A percentile compares a stretch with the other conserved stretches of the same genome.
These are phyloP conservation scores for Plasmodium berghei DNA, from an alignment of 169 alveolate species.

Conservation along the genomic window DNA sequence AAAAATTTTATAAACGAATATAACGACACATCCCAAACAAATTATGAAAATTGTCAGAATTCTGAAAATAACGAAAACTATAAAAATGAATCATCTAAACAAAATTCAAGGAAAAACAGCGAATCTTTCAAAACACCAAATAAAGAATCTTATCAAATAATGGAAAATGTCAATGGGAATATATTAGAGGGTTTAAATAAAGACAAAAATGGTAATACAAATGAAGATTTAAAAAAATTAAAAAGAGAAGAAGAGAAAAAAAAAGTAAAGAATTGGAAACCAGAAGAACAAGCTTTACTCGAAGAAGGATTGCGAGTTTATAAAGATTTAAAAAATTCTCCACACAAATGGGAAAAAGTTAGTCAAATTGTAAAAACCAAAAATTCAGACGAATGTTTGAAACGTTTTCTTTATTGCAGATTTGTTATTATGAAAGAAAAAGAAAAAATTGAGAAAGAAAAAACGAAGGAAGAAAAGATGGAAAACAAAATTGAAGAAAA, in stretches of 20 bases:
- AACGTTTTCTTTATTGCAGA: slow-evolving; percentile 71
- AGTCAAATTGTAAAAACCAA: slow-evolving; percentile 57
- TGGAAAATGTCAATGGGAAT: neutral
- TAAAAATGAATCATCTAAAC: neutral
- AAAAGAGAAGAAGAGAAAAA: slow-evolving; percentile 75
- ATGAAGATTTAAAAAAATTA: slow-evolving; percentile 34
- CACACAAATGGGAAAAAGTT: slow-evolving; percentile 68
- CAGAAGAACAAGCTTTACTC: slow-evolving; percentile 60
- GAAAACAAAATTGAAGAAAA: neutral
- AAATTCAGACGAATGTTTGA: slow-evolving; percentile 57
- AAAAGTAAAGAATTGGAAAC: slow-evolving; percentile 65
- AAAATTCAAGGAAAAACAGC: neutral
- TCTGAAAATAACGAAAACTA: slow-evolving; percentile 7
- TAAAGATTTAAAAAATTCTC: slow-evolving; percentile 67
- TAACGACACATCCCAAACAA: neutral
- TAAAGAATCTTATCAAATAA: neutral
- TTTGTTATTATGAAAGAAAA: slow-evolving; percentile 51
- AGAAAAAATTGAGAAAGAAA: slow-evolving; percentile 32
- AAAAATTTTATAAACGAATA: neutral
- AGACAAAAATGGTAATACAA: neutral
- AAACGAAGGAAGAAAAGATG: neutral
- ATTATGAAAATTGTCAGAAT: neutral
- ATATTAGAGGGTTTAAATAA: neutral
- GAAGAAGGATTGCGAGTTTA: slow-evolving; percentile 58
- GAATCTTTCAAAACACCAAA: neutral